Evolutionary conservation across 129 eudicot genomes (phyloP).

Genomic region (Flaveria trinervia): DNA sequence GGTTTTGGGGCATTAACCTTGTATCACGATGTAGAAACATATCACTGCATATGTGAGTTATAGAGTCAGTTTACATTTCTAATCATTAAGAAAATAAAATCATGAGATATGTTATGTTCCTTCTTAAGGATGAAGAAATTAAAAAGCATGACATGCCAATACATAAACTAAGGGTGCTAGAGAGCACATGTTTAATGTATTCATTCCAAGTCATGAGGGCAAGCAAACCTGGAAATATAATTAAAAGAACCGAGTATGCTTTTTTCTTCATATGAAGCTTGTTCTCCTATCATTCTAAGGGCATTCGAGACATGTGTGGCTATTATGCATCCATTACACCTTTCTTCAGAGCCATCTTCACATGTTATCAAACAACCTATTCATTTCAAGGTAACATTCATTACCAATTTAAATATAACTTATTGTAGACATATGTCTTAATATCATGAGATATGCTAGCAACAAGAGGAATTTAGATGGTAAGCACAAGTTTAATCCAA

Average conservation of each 20-base stretch:
- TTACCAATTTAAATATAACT: background rate
- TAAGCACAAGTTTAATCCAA: background rate
- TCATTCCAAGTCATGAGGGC: background rate
- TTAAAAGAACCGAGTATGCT: slow-evolving; percentile 72
- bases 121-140: background rate
- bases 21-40: slow-evolving; percentile 6
- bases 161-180: background rate
- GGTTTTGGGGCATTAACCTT: slow-evolving; percentile 16
- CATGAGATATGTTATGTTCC: background rate
- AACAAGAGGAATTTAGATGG: background rate
- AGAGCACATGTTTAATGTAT: background rate
- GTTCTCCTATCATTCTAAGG: slow-evolving; percentile 59
- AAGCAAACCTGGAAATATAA: slow-evolving; percentile 60
- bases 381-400: slow-evolving; percentile 18
- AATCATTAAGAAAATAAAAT: background rate
- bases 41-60: background rate
- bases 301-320: slow-evolving; percentile 73
- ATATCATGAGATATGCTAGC: background rate
- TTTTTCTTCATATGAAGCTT: slow-evolving; percentile 63
- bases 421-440: background rate
- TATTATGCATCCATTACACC: slow-evolving; percentile 61
- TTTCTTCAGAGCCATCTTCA: slow-evolving; percentile 55
- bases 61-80: background rate
- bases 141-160: background rate
- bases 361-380: slow-evolving; percentile 49